Evolutionary conservation across 2,329 filamentous ascomycete genomes (phyloP).

Genomic region (Sarocladiaceae sp.): DNA sequence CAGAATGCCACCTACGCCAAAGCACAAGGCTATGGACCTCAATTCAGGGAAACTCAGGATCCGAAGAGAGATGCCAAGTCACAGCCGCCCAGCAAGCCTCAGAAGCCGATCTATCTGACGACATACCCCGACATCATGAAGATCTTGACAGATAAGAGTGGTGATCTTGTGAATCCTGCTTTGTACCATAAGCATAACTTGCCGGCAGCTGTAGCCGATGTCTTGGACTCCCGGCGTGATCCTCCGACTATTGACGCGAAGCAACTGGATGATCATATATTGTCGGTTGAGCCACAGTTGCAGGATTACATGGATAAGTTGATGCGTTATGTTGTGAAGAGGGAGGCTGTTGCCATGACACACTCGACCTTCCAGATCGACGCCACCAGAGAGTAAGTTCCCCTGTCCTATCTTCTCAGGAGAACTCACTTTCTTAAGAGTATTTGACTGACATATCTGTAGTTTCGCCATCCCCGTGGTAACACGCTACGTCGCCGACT

Average conservation of each 20-base stretch:
- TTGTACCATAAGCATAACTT: background rate
- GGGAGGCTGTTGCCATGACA: conserved; percentile 13
- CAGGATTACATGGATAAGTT: conserved; percentile 12
- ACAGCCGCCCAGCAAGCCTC: background rate
- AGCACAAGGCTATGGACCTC: background rate
- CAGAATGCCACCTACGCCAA: conserved; percentile 34
- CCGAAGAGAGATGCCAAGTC: background rate
- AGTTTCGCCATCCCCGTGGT: conserved; percentile 20
- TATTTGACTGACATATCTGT: conserved; percentile 1
- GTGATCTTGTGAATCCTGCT: background rate
- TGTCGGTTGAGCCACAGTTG: background rate
- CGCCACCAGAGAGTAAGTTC: conserved; percentile 16
- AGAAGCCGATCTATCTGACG: background rate
- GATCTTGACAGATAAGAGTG: background rate
- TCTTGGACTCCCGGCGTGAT: background rate
- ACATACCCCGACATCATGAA: background rate
- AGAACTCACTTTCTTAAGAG: background rate
- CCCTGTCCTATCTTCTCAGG: background rate
- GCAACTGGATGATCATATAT: background rate
- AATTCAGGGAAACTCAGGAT: background rate
- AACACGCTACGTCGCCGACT: conserved; percentile 18
- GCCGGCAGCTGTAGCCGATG: background rate
- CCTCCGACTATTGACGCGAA: background rate
- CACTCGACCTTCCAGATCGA: conserved; percentile 16
- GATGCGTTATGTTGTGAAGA: conserved; percentile 14